Evolutionary conservation across 176 grass and related monocot genomes (phyloP).

Genomic region (bread wheat (Triticum aestivum)): IWGSC_CS_RefSeq_v2.1 NC_057812.1:200854214-200854713

Average conservation of each 20-base stretch:
- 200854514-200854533: not conserved
- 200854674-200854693: not conserved
- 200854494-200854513: not conserved
- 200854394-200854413: not conserved
- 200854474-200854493: not conserved
- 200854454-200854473: conserved; percentile 9
- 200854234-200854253: not conserved
- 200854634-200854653: not conserved
- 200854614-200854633: not conserved
- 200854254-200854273: not conserved
- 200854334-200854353: not conserved
- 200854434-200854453: not conserved
- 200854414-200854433: not conserved
- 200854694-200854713: not conserved
- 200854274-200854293: not conserved
- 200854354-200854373: not conserved
- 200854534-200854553: not conserved
- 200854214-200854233: not conserved
- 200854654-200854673: not conserved
- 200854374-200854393: not conserved
- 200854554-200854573: not conserved
- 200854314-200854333: not conserved
- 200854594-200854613: not conserved
- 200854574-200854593: not conserved
- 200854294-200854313: not conserved